Conservation (phyloP, 2,329 filamentous ascomycete genomes). For the Mariannaea elegans region DNA sequence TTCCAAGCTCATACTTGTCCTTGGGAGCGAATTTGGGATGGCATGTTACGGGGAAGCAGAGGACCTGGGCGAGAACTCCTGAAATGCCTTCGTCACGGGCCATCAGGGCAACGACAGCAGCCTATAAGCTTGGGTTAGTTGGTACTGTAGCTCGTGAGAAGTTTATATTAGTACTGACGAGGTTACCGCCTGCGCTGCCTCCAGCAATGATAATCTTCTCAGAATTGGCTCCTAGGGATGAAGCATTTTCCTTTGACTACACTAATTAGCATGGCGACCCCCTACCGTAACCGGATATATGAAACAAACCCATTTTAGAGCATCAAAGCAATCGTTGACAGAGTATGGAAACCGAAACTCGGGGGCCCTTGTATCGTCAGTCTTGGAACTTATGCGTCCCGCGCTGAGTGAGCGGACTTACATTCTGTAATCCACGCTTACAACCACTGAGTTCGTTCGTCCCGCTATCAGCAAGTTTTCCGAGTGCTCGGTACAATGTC, state of each 20-base stretch:
- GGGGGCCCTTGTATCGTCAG: conserved; percentile 45
- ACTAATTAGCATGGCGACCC: neutral
- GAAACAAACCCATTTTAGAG: conserved; percentile 46
- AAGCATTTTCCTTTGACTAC: conserved; percentile 43
- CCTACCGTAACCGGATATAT: too few relatives aligned
- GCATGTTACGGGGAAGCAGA: conserved; percentile 47
- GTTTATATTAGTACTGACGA: conserved; percentile 36
- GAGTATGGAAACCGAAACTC: conserved; percentile 48
- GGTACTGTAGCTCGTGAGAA: too few relatives aligned
- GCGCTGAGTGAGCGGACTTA: conserved; percentile 24
- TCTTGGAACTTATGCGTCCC: too few relatives aligned
- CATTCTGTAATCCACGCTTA: conserved; percentile 50
- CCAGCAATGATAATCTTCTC: conserved; percentile 48
- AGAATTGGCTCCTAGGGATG: conserved; percentile 43
- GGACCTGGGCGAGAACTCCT: conserved; percentile 45
- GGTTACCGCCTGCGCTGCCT: conserved; percentile 47
- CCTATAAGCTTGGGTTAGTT: conserved; percentile 25
- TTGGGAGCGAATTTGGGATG: conserved; percentile 48
- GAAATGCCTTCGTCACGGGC: conserved; percentile 44
- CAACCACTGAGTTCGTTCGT: conserved; percentile 45
- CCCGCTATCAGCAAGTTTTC: conserved; percentile 48
- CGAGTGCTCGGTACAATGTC: conserved; percentile 45
- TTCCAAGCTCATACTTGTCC: conserved; percentile 47
- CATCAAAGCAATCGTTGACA: conserved; percentile 49
- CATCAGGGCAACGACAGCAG: conserved; percentile 40